Conservation (phyloP, 2,329 filamentous ascomycete species). For the Dactylella cylindrospora region DNA sequence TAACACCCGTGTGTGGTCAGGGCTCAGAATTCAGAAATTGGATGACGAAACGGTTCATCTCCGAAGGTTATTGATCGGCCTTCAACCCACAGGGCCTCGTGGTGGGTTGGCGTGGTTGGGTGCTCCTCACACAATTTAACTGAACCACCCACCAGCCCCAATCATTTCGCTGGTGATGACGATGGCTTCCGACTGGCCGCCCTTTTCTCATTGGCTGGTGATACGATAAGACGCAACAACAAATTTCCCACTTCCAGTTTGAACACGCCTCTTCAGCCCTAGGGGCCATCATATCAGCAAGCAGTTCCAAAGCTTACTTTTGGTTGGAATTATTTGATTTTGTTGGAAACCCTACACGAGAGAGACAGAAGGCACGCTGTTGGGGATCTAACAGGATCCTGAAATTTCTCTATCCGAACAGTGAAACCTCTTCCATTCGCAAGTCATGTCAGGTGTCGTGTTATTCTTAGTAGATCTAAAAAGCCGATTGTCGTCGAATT, state of each 20-base stretch:
- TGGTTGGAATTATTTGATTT: too few species aligned
- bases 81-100: conserved; percentile 17
- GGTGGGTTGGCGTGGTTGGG: conserved; percentile 14
- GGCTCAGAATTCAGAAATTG: conserved; percentile 21
- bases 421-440: too few species aligned
- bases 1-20: too few species aligned
- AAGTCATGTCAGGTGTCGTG: too few species aligned
- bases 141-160: conserved; percentile 32
- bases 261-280: too few species aligned
- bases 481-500: conserved; percentile 7
- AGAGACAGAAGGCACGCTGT: too few species aligned
- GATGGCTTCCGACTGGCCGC: conserved; percentile 18
- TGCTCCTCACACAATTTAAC: conserved; percentile 44
- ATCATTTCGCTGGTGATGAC: conserved; percentile 18
- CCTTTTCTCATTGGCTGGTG: conserved; percentile 36
- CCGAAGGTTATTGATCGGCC: conserved; percentile 19
- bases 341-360: too few species aligned
- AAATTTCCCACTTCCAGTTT: conserved; percentile 14
- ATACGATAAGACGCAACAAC: conserved; percentile 23
- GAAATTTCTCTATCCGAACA: too few species aligned
- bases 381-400: too few species aligned
- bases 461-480: conserved; percentile 6
- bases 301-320: too few species aligned
- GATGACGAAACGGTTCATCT: conserved; percentile 25
- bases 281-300: too few species aligned